Evolutionary conservation across 108 stramenopile species (phyloP).

Genomic region (Licmophora abbreviata): DNA sequence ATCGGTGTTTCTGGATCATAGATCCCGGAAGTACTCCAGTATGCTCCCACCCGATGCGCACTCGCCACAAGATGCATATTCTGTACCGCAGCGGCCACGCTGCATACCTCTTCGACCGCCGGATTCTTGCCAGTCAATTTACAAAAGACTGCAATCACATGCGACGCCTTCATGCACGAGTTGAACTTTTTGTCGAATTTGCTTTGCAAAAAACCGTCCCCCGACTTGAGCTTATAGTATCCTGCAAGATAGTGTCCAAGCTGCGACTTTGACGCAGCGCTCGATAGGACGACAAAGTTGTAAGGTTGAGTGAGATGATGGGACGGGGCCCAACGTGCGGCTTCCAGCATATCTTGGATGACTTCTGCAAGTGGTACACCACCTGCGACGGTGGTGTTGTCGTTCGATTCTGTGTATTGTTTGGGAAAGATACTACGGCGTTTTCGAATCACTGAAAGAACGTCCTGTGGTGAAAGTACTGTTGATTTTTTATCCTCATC

Average conservation of each 20-base stretch:
- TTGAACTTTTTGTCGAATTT: conserved; percentile 26
- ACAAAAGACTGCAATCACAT: conserved; percentile 26
- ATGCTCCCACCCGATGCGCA: conserved; percentile 26
- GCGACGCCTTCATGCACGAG: conserved; percentile 16
- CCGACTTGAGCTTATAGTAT: conserved; percentile 14
- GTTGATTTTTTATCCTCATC: too few relatives aligned
- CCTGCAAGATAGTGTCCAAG: conserved; percentile 17
- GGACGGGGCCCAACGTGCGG: conserved; percentile 28
- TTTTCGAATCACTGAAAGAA: conserved; percentile 10
- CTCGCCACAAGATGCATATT: conserved; percentile 29
- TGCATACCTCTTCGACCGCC: conserved; percentile 23
- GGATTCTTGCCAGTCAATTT: conserved; percentile 13
- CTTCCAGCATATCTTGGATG: conserved; percentile 30
- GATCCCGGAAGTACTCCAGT: conserved; percentile 22
- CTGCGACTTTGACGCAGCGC: conserved; percentile 5
- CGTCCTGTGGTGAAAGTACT: not conserved
- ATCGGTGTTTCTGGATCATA: conserved; percentile 12
- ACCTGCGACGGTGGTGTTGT: conserved; percentile 10
- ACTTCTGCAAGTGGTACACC: too few relatives aligned
- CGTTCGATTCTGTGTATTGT: conserved; percentile 18
- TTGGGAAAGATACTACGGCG: conserved; percentile 31
- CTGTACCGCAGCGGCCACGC: conserved; percentile 29
- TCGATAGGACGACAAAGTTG: conserved; percentile 27
- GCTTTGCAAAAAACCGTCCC: conserved; percentile 14
- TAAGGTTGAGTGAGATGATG: conserved; percentile 34